A percentile compares a stretch with the other conserved stretches of the same genome.
Conservation (phyloP, 2,329 filamentous ascomycete genomes). For the Fusarium newnesense region DNA sequence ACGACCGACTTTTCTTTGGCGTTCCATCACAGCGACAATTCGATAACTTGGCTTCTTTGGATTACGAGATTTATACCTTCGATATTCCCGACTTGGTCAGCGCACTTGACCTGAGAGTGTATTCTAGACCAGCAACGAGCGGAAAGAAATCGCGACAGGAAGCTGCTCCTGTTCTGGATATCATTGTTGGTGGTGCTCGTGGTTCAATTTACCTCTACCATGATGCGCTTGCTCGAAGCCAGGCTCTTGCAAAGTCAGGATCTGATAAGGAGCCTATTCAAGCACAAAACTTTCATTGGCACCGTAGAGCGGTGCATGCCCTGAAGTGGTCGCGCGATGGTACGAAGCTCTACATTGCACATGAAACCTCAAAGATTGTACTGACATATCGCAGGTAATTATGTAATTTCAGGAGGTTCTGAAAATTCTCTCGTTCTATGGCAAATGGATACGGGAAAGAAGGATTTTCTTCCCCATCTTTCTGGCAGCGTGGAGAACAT, state of each 20-base stretch:
- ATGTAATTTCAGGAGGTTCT: conserved; percentile 90
- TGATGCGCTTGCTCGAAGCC: conserved; percentile 73
- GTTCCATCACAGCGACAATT: conserved; percentile 37
- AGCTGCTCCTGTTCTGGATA: conserved; percentile 65
- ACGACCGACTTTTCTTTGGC: conserved; percentile 52
- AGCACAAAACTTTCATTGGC: conserved; percentile 86
- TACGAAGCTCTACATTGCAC: conserved; percentile 49
- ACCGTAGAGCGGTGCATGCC: conserved; percentile 82
- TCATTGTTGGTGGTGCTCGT: conserved; percentile 80
- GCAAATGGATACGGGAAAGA: conserved; percentile 89
- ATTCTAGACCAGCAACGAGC: conserved; percentile 28
- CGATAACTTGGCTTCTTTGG: conserved; percentile 43
- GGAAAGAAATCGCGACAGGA: conserved; percentile 41
- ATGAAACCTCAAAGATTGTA: neutral
- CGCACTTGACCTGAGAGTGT: conserved; percentile 70
- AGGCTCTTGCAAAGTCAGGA: conserved; percentile 53
- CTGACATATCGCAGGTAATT: conserved; percentile 74
- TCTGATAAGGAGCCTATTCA: conserved; percentile 61
- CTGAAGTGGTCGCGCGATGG: conserved; percentile 95
- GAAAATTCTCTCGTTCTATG: conserved; percentile 92
- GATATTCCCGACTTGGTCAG: conserved; percentile 72
- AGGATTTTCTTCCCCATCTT: conserved; percentile 89
- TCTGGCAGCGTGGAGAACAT: conserved; percentile 86
- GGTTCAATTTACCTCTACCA: conserved; percentile 86
- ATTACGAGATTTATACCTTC: conserved; percentile 68